phyloP scores from a whole-genome alignment of 2,329 filamentous ascomycete species.

The Didymellaceae sp. region DNA sequence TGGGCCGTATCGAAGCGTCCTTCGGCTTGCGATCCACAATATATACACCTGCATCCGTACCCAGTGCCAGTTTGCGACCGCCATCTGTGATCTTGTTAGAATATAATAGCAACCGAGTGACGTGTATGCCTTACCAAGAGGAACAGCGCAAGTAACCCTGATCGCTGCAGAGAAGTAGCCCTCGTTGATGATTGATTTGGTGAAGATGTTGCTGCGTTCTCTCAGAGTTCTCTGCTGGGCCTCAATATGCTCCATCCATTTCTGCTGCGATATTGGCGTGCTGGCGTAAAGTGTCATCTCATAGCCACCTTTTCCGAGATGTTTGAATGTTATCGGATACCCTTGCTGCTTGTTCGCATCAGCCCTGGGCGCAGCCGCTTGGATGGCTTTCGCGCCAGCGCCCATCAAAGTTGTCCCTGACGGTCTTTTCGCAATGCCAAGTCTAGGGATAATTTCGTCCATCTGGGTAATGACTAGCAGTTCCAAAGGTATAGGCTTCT shows the following conservation, averaged over 20 bases:
- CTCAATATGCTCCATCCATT: slow-evolving; percentile 97
- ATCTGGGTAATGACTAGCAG: slow-evolving; percentile 93
- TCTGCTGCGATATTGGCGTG: slow-evolving; percentile 84
- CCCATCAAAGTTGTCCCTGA: slow-evolving; percentile 74
- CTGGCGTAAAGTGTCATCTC: slow-evolving; percentile 88
- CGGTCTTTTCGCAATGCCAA: slow-evolving; percentile 81
- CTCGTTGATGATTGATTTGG: slow-evolving; percentile 73
- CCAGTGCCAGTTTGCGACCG: slow-evolving; percentile 90
- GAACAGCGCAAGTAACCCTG: slow-evolving; percentile 91
- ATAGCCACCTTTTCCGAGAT: slow-evolving; percentile 94
- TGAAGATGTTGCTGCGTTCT: slow-evolving; percentile 74
- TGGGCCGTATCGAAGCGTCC: slow-evolving; percentile 74
- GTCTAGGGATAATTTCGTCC: slow-evolving; percentile 88
- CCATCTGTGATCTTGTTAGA: slow-evolving; percentile 69
- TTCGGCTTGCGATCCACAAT: slow-evolving; percentile 89
- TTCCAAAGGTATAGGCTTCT: slow-evolving; percentile 93
- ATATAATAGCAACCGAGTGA: too few species aligned
- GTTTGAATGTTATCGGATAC: slow-evolving; percentile 94
- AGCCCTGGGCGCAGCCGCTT: slow-evolving; percentile 49
- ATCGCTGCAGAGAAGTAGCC: slow-evolving; percentile 90
- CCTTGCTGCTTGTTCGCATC: slow-evolving; percentile 67
- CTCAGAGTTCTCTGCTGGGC: slow-evolving; percentile 85
- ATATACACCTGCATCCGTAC: slow-evolving; percentile 93
- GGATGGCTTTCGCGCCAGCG: slow-evolving; percentile 55
- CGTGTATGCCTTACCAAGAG: slow-evolving; percentile 86